Evolutionary conservation across 345 rosid species (phyloP), one percentile per base, ranked within the genome.

Genomic region (Rhodamnia argentea): DNA sequence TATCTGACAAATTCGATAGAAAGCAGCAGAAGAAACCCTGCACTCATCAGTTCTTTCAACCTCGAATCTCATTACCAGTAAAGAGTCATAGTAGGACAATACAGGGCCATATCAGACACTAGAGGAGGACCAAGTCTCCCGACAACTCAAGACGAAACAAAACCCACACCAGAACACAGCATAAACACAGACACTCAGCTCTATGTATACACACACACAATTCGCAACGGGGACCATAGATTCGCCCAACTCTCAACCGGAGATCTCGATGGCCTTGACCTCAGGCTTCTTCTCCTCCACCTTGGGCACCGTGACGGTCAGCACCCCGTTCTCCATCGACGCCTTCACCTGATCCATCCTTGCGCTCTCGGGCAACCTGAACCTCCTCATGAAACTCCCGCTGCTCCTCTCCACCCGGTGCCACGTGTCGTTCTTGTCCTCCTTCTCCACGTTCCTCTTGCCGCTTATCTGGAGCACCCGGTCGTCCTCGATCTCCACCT

Each of bases 391-490:
- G 84, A 89, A 89, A 76, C 83, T 89, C 4, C 87, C 89, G 22
- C 86, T 83, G 29, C 90, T 85, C 13, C 90, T 58, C 87, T 89
- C 90, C 11, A 87, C 84, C 4, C 89, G 82, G 29, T 87, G 89
- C 90, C 89, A 87, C 6, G 14, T 85, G 4, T 87, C 86, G 10
- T 86, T 87, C 86, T 89, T 89, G 75, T 89, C 85, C 78, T 89
- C 89, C 84, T 89, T 57, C 89, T 89, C 90, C 24, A 85, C 60
- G 44, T 74, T 85, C 76, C 87, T 87, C 86, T 87, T 87, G n/a
- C 89, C 90, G 2, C 86, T 83, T 5, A 89, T 89, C 89, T 85
- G 87, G 51, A 89, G 86, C 52, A 89, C 85, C 74, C 87, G 83
- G 0, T 86, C 90, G 2, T 87, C 87, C 29, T 89, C 85, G 3